phyloP scores from a whole-genome alignment of 139 green algal species.

The Micractinium conductrix region DNA sequence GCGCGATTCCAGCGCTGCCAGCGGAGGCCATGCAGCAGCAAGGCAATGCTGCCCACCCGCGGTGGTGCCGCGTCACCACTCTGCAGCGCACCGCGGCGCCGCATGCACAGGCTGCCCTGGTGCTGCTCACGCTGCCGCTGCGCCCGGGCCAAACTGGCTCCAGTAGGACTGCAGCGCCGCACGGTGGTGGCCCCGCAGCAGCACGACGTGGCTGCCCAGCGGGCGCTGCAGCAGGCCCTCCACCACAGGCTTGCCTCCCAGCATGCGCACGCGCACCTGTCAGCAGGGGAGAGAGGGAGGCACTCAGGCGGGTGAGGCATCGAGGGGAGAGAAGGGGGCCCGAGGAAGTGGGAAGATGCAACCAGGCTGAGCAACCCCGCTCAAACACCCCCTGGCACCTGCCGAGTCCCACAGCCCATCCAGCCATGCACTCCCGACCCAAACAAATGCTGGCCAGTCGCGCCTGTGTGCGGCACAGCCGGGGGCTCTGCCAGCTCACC shows the following conservation, averaged over 20 bases:
- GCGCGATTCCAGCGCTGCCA: too few species aligned
- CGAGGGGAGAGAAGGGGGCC: neutral
- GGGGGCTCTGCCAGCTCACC: neutral
- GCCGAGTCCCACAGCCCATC: too few species aligned
- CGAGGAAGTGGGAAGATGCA: neutral
- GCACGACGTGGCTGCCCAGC: slow-evolving; percentile 16
- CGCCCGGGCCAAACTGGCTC: neutral
- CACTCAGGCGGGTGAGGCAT: neutral
- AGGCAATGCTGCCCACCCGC: too few species aligned
- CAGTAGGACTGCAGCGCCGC: neutral
- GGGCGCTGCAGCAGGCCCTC: slow-evolving; percentile 19
- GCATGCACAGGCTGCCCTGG: too few species aligned
- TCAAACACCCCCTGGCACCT: neutral
- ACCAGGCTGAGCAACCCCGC: neutral
- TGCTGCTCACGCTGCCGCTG: neutral
- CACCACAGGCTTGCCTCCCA: neutral
- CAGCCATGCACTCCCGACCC: too few species aligned
- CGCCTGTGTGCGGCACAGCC: too few species aligned
- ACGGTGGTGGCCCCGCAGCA: slow-evolving; percentile 14
- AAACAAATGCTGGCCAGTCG: too few species aligned
- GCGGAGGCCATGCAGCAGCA: too few species aligned
- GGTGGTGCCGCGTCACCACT: too few species aligned
- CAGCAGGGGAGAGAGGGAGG: neutral
- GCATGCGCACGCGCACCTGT: slow-evolving; percentile 9
- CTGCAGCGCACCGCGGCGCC: too few species aligned